A percentile compares a stretch with the other conserved stretches of the same genome.
phyloP scores from a whole-genome alignment of 352 stramenopile species.

The Halophytophthora batemanensis region DNA sequence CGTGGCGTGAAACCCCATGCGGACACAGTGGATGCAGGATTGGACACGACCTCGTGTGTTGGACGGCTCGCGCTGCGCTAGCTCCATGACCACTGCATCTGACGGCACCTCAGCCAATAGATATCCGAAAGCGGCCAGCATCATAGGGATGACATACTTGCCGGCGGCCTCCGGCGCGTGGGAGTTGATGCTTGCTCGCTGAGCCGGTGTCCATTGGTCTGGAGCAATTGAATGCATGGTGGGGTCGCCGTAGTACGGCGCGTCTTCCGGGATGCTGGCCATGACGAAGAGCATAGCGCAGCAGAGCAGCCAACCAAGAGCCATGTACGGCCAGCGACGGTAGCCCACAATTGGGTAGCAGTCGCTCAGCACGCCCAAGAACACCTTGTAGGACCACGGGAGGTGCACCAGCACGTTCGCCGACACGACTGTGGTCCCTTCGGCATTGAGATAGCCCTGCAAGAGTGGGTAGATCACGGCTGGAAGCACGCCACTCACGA shows the following conservation, averaged over 20 bases:
- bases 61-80: slow-evolving; percentile 34
- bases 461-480: slow-evolving; percentile 37
- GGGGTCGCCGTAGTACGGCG: slow-evolving; percentile 27
- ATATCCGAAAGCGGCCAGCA: slow-evolving; percentile 40
- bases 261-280: slow-evolving; percentile 10
- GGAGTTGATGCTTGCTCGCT: slow-evolving; percentile 20
- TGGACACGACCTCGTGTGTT: slow-evolving; percentile 30
- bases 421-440: slow-evolving; percentile 28
- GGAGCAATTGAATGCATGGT: slow-evolving; percentile 12
- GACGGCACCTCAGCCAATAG: slow-evolving; percentile 34
- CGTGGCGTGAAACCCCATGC: slow-evolving; percentile 25
- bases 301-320: slow-evolving; percentile 30
- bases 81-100: slow-evolving; percentile 48
- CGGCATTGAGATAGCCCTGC: slow-evolving; percentile 36
- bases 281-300: slow-evolving; percentile 25
- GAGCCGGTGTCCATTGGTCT: slow-evolving; percentile 17
- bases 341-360: slow-evolving; percentile 33
- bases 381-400: slow-evolving; percentile 36
- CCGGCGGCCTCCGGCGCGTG: slow-evolving; percentile 15
- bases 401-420: slow-evolving; percentile 32
- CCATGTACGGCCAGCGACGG: slow-evolving; percentile 34
- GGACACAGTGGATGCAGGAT: slow-evolving; percentile 30
- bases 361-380: slow-evolving; percentile 36
- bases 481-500: slow-evolving; percentile 30
- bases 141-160: slow-evolving; percentile 40